Evolutionary conservation across 306 rosid species (phyloP).

Genomic region (Senna tora): DNA sequence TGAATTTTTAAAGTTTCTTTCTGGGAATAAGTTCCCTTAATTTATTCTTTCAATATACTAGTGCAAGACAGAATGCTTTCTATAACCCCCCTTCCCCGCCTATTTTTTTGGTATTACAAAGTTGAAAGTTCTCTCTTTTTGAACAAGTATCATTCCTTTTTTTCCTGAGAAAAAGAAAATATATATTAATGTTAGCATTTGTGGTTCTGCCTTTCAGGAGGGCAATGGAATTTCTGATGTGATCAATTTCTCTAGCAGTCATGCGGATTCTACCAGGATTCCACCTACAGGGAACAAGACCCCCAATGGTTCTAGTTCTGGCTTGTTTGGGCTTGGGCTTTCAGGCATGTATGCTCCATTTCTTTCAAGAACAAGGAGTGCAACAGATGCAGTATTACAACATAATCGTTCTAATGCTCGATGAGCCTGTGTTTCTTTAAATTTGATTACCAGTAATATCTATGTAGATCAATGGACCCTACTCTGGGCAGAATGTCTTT

Average conservation of each 20-base stretch:
- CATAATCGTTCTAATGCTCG: slow-evolving; percentile 54
- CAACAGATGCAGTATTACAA: slow-evolving; percentile 59
- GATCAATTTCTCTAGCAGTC: slow-evolving; percentile 25
- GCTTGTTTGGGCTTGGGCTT: slow-evolving; percentile 58
- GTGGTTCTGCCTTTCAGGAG: slow-evolving; percentile 51
- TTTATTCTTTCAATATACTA: not conserved
- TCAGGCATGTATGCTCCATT: slow-evolving; percentile 48
- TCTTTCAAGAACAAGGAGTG: slow-evolving; percentile 71
- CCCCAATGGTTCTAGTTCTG: slow-evolving; percentile 51
- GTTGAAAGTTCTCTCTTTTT: not conserved
- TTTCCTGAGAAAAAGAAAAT: too few relatives aligned
- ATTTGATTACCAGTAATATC: slow-evolving; percentile 23
- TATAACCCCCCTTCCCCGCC: too few relatives aligned
- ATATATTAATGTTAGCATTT: not conserved
- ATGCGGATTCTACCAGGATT: slow-evolving; percentile 27
- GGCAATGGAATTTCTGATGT: slow-evolving; percentile 45
- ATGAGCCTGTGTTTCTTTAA: slow-evolving; percentile 26
- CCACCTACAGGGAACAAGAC: slow-evolving; percentile 36
- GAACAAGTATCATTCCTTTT: not conserved
- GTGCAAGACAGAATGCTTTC: not conserved
- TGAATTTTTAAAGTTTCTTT: not conserved
- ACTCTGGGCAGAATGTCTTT: slow-evolving; percentile 20
- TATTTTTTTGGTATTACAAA: too few relatives aligned
- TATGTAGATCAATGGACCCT: slow-evolving; percentile 35
- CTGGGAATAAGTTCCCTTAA: slow-evolving; percentile 11